phyloP scores from a whole-genome alignment of 1,284 basidiomycete genomes.

The Malassezia cuniculi region DNA sequence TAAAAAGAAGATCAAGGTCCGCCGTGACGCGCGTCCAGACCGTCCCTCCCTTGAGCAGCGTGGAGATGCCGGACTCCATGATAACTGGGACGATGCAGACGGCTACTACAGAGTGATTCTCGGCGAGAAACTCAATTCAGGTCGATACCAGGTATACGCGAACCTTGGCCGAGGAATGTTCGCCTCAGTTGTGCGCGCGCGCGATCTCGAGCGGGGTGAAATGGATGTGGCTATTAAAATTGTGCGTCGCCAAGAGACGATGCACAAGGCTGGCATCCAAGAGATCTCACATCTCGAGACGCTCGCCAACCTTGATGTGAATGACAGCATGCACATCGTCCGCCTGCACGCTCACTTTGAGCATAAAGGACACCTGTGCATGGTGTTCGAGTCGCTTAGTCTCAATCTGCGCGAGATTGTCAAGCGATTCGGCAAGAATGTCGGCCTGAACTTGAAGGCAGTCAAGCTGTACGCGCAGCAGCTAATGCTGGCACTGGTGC shows the following conservation, averaged over 20 bases:
- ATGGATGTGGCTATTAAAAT: slow-evolving; percentile 94
- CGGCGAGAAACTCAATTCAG: slow-evolving; percentile 77
- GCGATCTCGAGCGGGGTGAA: slow-evolving; percentile 48
- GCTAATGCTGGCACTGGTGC: slow-evolving; percentile 72
- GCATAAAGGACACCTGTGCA: slow-evolving; percentile 85
- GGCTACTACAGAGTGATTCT: slow-evolving; percentile 91
- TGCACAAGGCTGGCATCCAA: slow-evolving; percentile 91
- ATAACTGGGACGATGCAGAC: slow-evolving; percentile 63
- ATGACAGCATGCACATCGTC: slow-evolving; percentile 91
- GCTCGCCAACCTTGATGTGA: slow-evolving; percentile 73
- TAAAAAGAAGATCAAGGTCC: slow-evolving; percentile 26
- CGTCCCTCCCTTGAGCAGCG: background rate
- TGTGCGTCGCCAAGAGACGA: slow-evolving; percentile 85
- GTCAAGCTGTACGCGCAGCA: slow-evolving; percentile 97
- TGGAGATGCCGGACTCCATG: slow-evolving; percentile 45
- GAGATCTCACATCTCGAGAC: slow-evolving; percentile 80
- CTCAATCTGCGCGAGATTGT: slow-evolving; percentile 98
- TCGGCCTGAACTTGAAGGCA: slow-evolving; percentile 87
- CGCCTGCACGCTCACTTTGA: slow-evolving; percentile 85
- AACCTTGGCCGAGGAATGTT: slow-evolving; percentile 97
- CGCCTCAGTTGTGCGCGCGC: slow-evolving; percentile 82
- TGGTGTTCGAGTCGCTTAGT: slow-evolving; percentile 76
- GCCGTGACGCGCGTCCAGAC: background rate
- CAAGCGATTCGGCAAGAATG: slow-evolving; percentile 96
- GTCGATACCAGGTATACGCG: slow-evolving; percentile 85